Base-by-base conservation (phyloP, 1,284 basidiomycete species). In the Porodaedalea pini region DNA sequence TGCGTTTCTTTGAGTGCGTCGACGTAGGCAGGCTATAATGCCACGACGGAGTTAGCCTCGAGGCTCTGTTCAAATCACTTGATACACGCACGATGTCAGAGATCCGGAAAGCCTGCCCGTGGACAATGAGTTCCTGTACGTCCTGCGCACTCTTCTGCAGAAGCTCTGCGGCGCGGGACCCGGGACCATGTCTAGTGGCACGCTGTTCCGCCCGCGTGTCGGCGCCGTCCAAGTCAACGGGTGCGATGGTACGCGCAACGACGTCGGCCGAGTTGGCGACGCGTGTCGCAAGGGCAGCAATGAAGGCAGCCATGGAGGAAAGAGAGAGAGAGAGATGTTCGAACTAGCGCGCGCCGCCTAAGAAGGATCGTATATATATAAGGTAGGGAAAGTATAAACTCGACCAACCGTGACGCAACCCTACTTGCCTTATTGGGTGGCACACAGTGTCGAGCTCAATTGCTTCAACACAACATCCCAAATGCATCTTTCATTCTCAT, bases 1-100 rank as follows among this genome's bases (percentile, higher is more conserved):
- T n/a, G n/a, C n/a, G n/a, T n/a, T n/a, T 82, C 71, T 57, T 66
- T 66, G 3, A 81, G 43, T 6, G 78, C 79, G 65, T 90, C 77
- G n/a, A 71, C 47, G 44, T 79, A 73, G 5, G 80, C 79, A 10
- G 73, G 73, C 81, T 83, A 41, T 17, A 39, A 31, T 47, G 44
- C n/a, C 10, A 25, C 27, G 17, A 5, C 13, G 27, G 27, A 10
- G 25, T 4, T 13, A 37, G 17, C 6, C 6, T 15, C 4, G 27
- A 52, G 15, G 50, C 11, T 19, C n/a, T 44, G 53, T 13, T 5
- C 19, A 48, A 15, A 2, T 17, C 34, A 5, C 1, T 15, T n/a
- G 23, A 25, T 2, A 19, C 4, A 61, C 59, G 29, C 37, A 61
- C 59, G 7, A 61, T 40, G 31, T 61, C 59, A 10, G 19, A 13